Percentiles rank a stretch among this genome's conserved stretches.
These are phyloP conservation scores for Pestalotiopsis fici DNA, from an alignment of 2,329 filamentous ascomycete species.

Conservation along the genomic window DNA sequence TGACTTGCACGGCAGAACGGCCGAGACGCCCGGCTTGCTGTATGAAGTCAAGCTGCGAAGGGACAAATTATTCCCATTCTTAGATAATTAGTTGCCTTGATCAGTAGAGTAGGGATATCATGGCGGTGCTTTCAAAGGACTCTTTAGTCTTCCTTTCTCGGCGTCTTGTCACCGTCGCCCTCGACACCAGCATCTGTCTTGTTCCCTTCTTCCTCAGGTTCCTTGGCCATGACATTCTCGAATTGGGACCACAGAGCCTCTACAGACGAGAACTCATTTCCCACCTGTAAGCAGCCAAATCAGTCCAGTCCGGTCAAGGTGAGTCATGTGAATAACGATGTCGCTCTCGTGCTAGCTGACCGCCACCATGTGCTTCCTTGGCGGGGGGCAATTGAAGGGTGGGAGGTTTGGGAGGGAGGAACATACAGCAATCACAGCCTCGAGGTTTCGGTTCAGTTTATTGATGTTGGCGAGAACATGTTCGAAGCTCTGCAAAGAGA, in stretches of 20 bases:
- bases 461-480: conserved; percentile 95
- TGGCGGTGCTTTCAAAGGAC: background rate
- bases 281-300: conserved; percentile 58
- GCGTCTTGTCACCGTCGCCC: conserved; percentile 28
- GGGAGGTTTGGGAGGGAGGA: background rate
- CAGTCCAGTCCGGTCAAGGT: background rate
- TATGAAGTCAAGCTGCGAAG: too few species aligned
- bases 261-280: conserved; percentile 96
- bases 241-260: conserved; percentile 97
- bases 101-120: too few species aligned
- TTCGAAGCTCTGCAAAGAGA: conserved; percentile 67
- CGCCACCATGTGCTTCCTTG: background rate
- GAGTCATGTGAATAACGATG: too few species aligned
- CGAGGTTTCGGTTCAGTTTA: conserved; percentile 87
- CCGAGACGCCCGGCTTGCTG: too few species aligned
- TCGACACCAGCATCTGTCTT: conserved; percentile 13
- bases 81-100: too few species aligned
- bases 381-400: background rate
- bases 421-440: conserved; percentile 84
- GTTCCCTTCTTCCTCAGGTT: conserved; percentile 40
- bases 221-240: conserved; percentile 89
- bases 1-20: too few species aligned
- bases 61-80: too few species aligned
- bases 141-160: conserved; percentile 20
- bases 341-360: background rate